Conservation (phyloP, 192 early-diverging fungal species). For the Rhizophagus prolifer region DNA sequence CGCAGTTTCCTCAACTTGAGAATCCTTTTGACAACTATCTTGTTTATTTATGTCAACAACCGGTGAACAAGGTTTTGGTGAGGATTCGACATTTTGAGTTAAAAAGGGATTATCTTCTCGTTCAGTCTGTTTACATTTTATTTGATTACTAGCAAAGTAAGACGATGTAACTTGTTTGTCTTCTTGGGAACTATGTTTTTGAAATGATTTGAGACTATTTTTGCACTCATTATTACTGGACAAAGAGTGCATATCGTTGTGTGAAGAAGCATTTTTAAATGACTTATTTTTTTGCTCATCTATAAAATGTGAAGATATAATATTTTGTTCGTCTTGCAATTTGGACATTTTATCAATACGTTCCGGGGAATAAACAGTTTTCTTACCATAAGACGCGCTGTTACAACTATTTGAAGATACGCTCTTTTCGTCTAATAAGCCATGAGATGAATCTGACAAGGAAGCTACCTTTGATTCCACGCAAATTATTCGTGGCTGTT, state of each 20-base stretch:
- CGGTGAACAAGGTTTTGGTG: not conserved
- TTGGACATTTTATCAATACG: not conserved
- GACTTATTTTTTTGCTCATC: not conserved
- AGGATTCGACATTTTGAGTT: not conserved
- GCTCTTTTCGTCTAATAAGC: not conserved
- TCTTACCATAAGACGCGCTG: too few relatives aligned
- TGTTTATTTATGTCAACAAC: not conserved
- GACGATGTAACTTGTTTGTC: too few relatives aligned
- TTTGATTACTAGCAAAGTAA: not conserved
- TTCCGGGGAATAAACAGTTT: too few relatives aligned
- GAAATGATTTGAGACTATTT: not conserved
- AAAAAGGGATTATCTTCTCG: not conserved
- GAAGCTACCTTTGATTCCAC: not conserved
- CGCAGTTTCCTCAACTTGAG: not conserved
- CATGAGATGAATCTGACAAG: not conserved
- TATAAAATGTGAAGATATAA: not conserved
- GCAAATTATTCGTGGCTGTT: not conserved
- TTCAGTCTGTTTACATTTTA: not conserved
- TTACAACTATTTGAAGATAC: not conserved
- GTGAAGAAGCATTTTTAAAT: not conserved
- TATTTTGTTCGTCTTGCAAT: not conserved
- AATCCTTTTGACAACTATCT: not conserved
- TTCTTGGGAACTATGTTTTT: too few relatives aligned
- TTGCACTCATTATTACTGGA: not conserved
- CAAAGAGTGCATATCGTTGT: not conserved